Evolutionary conservation across 768 basidiomycete species (phyloP).

Genomic region (Kwoniella sp.): DNA sequence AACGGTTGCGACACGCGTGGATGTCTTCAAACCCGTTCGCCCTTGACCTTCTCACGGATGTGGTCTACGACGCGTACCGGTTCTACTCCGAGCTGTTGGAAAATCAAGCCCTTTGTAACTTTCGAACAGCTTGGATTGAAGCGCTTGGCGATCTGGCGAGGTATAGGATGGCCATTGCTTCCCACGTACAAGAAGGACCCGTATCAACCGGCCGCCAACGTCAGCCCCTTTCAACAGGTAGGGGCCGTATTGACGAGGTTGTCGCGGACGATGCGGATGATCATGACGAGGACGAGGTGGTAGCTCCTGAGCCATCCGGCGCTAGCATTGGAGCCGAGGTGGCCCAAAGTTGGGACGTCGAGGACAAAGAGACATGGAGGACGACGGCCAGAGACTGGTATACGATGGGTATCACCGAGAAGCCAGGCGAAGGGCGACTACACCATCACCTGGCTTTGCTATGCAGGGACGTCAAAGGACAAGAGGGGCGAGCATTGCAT

Average conservation of each 20-base stretch:
- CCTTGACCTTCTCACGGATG: conserved; percentile 87
- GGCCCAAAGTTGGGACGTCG: conserved; percentile 72
- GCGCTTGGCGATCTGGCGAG: conserved; percentile 92
- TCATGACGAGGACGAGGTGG: conserved; percentile 61
- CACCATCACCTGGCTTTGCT: conserved; percentile 91
- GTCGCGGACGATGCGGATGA: conserved; percentile 58
- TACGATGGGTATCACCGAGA: conserved; percentile 73
- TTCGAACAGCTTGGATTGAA: conserved; percentile 86
- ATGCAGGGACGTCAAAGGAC: conserved; percentile 72
- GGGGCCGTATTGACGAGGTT: conserved; percentile 1
- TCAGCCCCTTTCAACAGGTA: background rate
- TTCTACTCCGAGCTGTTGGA: conserved; percentile 89
- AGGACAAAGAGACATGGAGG: conserved; percentile 80
- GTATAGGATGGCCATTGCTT: conserved; percentile 94
- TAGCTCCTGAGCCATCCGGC: conserved; percentile 45
- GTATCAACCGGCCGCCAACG: too few species aligned
- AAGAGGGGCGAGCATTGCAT: conserved; percentile 80
- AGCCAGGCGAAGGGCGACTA: conserved; percentile 87
- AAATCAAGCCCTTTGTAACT: conserved; percentile 64
- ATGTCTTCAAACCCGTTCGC: conserved; percentile 55
- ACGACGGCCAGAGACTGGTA: conserved; percentile 91
- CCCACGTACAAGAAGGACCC: conserved; percentile 58
- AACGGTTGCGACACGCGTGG: conserved; percentile 80
- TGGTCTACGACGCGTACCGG: conserved; percentile 89
- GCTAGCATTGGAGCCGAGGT: conserved; percentile 78